These are phyloP conservation scores for Lupinus albus DNA, from an alignment of 306 rosid species.

Conservation along the genomic window DNA sequence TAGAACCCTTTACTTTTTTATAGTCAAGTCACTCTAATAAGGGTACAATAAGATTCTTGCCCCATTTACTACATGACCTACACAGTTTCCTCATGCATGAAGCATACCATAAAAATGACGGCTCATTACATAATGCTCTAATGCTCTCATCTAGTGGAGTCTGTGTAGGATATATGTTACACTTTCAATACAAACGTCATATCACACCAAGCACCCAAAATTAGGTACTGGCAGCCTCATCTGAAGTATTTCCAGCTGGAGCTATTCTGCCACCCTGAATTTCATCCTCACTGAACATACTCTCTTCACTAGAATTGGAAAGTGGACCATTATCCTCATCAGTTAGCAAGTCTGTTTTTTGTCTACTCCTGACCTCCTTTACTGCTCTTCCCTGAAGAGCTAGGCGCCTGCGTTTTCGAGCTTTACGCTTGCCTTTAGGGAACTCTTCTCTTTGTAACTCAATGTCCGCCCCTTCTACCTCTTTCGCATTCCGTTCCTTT, in stretches of 20 bases:
- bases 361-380: slow-evolving; percentile 73
- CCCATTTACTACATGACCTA: slow-evolving; percentile 31
- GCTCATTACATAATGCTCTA: too few relatives aligned
- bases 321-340: slow-evolving; percentile 72
- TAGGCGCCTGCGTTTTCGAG: slow-evolving; percentile 85
- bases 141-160: too few relatives aligned
- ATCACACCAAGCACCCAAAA: slow-evolving; percentile 7
- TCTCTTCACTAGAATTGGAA: slow-evolving; percentile 80
- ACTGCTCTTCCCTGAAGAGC: slow-evolving; percentile 92
- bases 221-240: slow-evolving; percentile 61
- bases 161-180: too few relatives aligned
- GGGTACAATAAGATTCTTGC: not conserved
- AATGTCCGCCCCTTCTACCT: slow-evolving; percentile 68
- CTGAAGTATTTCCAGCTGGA: slow-evolving; percentile 71
- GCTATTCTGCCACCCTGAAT: slow-evolving; percentile 57
- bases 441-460: slow-evolving; percentile 80
- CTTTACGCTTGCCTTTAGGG: slow-evolving; percentile 96
- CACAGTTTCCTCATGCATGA: slow-evolving; percentile 19
- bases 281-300: slow-evolving; percentile 80
- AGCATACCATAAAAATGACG: too few relatives aligned
- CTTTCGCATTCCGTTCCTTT: slow-evolving; percentile 62
- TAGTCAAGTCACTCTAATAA: not conserved
- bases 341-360: slow-evolving; percentile 52
- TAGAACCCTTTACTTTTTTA: too few relatives aligned
- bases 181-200: slow-evolving; percentile 10